phyloP scores from a whole-genome alignment of 2,329 filamentous ascomycete species.

The Byssothecium circinans region DNA sequence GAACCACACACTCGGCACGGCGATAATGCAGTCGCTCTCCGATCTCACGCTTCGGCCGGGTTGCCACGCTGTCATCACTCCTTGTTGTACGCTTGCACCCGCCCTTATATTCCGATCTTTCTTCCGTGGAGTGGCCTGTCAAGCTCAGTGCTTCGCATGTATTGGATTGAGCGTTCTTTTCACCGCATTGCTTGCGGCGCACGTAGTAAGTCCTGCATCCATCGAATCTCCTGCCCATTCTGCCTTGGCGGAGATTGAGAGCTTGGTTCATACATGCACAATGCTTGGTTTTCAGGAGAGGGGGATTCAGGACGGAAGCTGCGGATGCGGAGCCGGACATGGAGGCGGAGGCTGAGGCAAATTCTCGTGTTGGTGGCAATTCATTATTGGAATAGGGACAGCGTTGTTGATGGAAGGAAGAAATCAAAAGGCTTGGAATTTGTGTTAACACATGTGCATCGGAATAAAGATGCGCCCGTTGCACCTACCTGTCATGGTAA shows the following conservation, averaged over 20 bases:
- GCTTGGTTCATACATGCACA: not conserved
- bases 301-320: not conserved
- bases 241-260: not conserved
- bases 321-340: too few species aligned
- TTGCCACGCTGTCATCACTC: slow-evolving; percentile 56
- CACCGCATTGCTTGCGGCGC: slow-evolving; percentile 64
- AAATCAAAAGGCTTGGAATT: too few species aligned
- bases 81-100: slow-evolving; percentile 47
- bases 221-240: slow-evolving; percentile 5
- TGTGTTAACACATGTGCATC: too few species aligned
- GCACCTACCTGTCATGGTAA: too few species aligned
- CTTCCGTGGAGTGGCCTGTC: slow-evolving; percentile 56
- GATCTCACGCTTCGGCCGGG: slow-evolving; percentile 60
- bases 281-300: not conserved
- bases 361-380: too few species aligned
- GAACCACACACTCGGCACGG: slow-evolving; percentile 1
- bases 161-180: slow-evolving; percentile 55
- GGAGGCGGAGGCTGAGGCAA: too few species aligned
- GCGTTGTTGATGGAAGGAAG: too few species aligned
- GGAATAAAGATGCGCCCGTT: too few species aligned
- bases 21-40: slow-evolving; percentile 57
- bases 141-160: slow-evolving; percentile 59
- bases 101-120: slow-evolving; percentile 34
- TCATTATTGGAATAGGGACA: too few species aligned
- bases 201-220: slow-evolving; percentile 65